A percentile compares a stretch with the other conserved stretches of the same genome.
Evolutionary conservation across 352 stramenopile species (phyloP).

Genomic region (Pythium phragmiticola): DNA sequence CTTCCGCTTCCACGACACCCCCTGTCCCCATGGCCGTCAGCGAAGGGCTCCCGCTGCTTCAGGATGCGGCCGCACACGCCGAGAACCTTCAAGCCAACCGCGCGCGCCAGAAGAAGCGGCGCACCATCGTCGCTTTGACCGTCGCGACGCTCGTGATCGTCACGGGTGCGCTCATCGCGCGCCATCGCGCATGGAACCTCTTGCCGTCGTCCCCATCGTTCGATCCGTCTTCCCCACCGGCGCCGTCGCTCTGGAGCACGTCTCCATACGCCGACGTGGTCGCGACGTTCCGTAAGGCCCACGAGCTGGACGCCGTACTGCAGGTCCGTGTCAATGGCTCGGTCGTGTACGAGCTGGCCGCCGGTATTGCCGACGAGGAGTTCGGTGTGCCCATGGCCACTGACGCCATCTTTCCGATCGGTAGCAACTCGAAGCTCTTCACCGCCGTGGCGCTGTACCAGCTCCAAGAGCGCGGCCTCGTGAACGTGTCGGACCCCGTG

Average conservation of each 20-base stretch:
- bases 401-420: constrained; percentile 57
- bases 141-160: constrained; percentile 35
- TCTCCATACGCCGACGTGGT: constrained; percentile 34
- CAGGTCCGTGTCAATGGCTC: constrained; percentile 48
- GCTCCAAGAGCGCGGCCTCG: constrained; percentile 45
- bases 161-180: constrained; percentile 37
- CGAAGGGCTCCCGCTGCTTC: constrained; percentile 16
- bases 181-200: constrained; percentile 21
- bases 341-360: constrained; percentile 48
- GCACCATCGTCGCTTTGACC: constrained; percentile 36
- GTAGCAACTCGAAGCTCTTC: constrained; percentile 60
- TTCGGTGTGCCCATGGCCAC: constrained; percentile 43
- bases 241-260: constrained; percentile 16
- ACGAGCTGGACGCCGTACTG: constrained; percentile 55
- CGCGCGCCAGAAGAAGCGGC: constrained; percentile 29
- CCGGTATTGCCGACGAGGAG: constrained; percentile 48
- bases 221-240: neutral
- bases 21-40: neutral
- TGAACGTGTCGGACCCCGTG: constrained; percentile 37
- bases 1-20: no score
- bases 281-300: constrained; percentile 21
- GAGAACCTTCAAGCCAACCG: constrained; percentile 5
- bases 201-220: neutral
- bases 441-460: constrained; percentile 51
- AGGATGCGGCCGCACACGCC: neutral